These are phyloP conservation scores for Carex parvula DNA, from an alignment of 176 grass and related monocot genomes.

Conservation along the genomic window DNA sequence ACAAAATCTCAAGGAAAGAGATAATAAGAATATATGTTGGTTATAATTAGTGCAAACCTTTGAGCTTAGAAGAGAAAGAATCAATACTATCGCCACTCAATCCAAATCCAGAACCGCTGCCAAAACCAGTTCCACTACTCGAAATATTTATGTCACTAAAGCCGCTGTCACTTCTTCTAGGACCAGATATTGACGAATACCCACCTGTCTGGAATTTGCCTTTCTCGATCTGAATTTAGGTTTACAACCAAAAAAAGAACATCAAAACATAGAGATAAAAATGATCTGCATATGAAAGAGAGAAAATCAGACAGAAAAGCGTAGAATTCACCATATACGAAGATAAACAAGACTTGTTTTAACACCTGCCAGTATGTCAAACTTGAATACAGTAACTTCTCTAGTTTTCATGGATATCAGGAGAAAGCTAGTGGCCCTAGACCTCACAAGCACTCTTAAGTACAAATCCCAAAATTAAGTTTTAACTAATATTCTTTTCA, in stretches of 20 bases:
- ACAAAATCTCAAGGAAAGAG: not conserved
- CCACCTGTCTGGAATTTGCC: slow-evolving; percentile 47
- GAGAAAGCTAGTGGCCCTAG: not conserved
- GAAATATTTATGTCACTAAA: slow-evolving; percentile 59
- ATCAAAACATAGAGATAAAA: not conserved
- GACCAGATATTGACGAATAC: slow-evolving; percentile 45
- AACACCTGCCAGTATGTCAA: not conserved
- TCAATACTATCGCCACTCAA: slow-evolving; percentile 38
- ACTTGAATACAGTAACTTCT: not conserved
- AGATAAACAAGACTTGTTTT: not conserved
- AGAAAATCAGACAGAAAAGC: not conserved
- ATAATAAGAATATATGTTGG: not conserved
- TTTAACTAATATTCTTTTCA: not conserved
- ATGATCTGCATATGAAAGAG: not conserved
- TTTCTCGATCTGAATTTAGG: slow-evolving; percentile 54
- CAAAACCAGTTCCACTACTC: slow-evolving; percentile 42
- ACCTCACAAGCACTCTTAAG: not conserved
- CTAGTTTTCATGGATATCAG: not conserved
- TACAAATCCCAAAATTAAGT: not conserved
- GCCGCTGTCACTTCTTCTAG: slow-evolving; percentile 45
- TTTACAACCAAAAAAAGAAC: not conserved
- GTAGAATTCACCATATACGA: not conserved
- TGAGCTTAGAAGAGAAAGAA: slow-evolving; percentile 46
- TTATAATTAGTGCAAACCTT: slow-evolving; percentile 45
- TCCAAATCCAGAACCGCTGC: slow-evolving; percentile 49